Evolutionary conservation across 768 basidiomycete genomes (phyloP).

Genomic region (Suillus subalutaceus): DNA sequence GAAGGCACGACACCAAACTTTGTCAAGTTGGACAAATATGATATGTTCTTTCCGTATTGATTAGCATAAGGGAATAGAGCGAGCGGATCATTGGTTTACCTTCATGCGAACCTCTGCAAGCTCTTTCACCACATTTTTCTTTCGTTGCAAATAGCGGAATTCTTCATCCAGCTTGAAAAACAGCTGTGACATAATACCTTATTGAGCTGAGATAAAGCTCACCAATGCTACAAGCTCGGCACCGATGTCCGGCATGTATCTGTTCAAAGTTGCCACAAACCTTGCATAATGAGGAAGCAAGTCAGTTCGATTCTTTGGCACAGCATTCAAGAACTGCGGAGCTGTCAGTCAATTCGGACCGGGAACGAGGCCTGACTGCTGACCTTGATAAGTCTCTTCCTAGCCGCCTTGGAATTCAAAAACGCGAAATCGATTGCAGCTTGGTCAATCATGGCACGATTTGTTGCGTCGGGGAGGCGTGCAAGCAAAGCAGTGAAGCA

Average conservation of each 20-base stretch:
- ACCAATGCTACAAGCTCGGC: slow-evolving; percentile 80
- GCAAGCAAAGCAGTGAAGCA: slow-evolving; percentile 89
- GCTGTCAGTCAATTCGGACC: neutral
- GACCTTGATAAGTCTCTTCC: slow-evolving; percentile 90
- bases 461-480: slow-evolving; percentile 93
- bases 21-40: slow-evolving; percentile 89
- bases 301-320: slow-evolving; percentile 88
- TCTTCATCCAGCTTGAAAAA: slow-evolving; percentile 86
- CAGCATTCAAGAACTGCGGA: slow-evolving; percentile 73
- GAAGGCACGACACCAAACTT: slow-evolving; percentile 92
- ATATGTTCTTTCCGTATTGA: slow-evolving; percentile 66
- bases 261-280: slow-evolving; percentile 83
- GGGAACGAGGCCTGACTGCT: slow-evolving; percentile 7
- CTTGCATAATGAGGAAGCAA: slow-evolving; percentile 92
- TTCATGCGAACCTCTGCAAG: slow-evolving; percentile 83
- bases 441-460: slow-evolving; percentile 87
- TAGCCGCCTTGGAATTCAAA: slow-evolving; percentile 93
- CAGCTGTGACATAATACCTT: slow-evolving; percentile 10
- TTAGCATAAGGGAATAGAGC: slow-evolving; percentile 6
- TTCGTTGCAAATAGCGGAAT: slow-evolving; percentile 91
- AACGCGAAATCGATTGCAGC: slow-evolving; percentile 95
- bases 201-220: slow-evolving; percentile 33
- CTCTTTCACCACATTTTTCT: slow-evolving; percentile 92
- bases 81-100: slow-evolving; percentile 42
- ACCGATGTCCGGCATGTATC: slow-evolving; percentile 94